phyloP scores from a whole-genome alignment of 495 filamentous ascomycete genomes.

The Aspergillus hancockii region DNA sequence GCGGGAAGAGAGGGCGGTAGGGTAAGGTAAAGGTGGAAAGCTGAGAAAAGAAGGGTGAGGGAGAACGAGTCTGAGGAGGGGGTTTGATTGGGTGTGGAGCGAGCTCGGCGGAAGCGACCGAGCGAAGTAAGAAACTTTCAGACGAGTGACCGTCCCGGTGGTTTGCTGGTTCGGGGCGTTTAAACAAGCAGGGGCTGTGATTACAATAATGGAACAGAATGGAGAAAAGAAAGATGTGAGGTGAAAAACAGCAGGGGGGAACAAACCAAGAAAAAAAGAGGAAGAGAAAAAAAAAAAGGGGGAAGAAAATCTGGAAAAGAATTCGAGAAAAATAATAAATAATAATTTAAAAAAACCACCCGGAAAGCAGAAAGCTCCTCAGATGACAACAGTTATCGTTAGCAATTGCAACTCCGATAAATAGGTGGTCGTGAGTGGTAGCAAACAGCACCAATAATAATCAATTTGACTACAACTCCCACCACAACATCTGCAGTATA shows the following conservation, averaged over 20 bases:
- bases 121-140: slow-evolving; percentile 27
- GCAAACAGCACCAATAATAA: not conserved
- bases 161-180: slow-evolving; percentile 20
- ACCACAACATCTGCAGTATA: too few relatives aligned
- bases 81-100: slow-evolving; percentile 29
- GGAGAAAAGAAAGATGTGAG: slow-evolving; percentile 11
- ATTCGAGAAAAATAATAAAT: slow-evolving; percentile 20
- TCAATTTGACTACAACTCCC: not conserved
- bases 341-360: slow-evolving; percentile 10
- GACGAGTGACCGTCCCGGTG: slow-evolving; percentile 18
- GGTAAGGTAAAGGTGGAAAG: too few relatives aligned
- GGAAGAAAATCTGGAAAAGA: slow-evolving; percentile 8
- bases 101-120: slow-evolving; percentile 30
- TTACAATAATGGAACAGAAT: not conserved
- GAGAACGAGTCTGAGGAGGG: slow-evolving; percentile 16
- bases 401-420: slow-evolving; percentile 3
- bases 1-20: slow-evolving; percentile 23
- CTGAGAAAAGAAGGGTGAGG: slow-evolving; percentile 17
- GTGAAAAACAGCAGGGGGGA: not conserved
- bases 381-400: not conserved
- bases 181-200: slow-evolving; percentile 1
- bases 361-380: slow-evolving; percentile 7
- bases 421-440: not conserved
- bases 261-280: not conserved
- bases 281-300: not conserved